These are phyloP conservation scores for Boletus huronensis DNA, from an alignment of 768 basidiomycete genomes.

Conservation along the genomic window DNA sequence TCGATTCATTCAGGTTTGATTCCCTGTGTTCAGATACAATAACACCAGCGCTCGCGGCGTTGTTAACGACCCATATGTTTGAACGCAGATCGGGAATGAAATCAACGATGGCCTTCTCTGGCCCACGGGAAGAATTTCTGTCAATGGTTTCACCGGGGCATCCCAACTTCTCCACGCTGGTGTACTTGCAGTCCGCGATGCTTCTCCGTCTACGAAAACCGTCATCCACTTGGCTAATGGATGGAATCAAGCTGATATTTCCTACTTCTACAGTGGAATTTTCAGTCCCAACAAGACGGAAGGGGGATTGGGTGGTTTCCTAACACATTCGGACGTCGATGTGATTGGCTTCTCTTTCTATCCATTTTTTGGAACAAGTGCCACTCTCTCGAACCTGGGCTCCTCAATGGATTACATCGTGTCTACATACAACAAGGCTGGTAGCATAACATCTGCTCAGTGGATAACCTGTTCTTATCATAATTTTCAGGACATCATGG, in stretches of 20 bases:
- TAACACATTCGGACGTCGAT: conserved; percentile 7
- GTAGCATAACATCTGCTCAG: background rate
- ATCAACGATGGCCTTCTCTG: conserved; percentile 11
- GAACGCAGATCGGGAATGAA: conserved; percentile 13
- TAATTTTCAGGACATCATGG: conserved; percentile 7
- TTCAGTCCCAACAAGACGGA: background rate
- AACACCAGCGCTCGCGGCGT: background rate
- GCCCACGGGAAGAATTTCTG: conserved; percentile 1
- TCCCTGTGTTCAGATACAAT: background rate
- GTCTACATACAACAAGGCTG: conserved; percentile 9
- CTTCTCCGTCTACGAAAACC: conserved; percentile 3
- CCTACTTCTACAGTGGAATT: conserved; percentile 8
- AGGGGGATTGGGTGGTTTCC: background rate
- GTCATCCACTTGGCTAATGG: conserved; percentile 9
- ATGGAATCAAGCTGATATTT: conserved; percentile 1
- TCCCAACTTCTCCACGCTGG: conserved; percentile 37
- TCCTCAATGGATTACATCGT: conserved; percentile 2
- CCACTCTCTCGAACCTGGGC: conserved; percentile 9
- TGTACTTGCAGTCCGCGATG: conserved; percentile 7
- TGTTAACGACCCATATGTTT: background rate
- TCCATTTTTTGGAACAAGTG: conserved; percentile 7
- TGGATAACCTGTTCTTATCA: background rate
- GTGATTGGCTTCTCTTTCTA: conserved; percentile 10
- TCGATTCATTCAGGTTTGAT: conserved; percentile 10
- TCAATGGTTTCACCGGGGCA: conserved; percentile 3